Conservation (phyloP, 2,329 filamentous ascomycete genomes). For the Beauveria australis region DNA sequence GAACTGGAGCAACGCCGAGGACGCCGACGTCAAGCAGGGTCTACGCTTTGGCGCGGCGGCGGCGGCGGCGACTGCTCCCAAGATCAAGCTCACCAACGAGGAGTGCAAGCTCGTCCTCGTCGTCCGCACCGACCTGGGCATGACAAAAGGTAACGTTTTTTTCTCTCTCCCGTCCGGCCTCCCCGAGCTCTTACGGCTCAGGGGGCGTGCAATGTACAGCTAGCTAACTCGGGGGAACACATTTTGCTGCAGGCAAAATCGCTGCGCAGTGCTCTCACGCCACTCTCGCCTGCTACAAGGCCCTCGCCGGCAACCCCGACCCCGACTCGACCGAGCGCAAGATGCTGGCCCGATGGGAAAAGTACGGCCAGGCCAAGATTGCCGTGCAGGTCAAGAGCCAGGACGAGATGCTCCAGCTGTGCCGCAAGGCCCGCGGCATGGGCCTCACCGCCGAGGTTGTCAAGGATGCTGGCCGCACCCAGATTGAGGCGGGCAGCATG, state of each 20-base stretch:
- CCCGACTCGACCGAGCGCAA: slow-evolving; percentile 46
- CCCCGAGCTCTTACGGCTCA: background rate
- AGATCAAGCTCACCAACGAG: slow-evolving; percentile 43
- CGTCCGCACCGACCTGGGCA: slow-evolving; percentile 87
- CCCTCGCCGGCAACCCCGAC: slow-evolving; percentile 51
- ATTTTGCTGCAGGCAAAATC: slow-evolving; percentile 67
- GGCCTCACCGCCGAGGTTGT: slow-evolving; percentile 86
- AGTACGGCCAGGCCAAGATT: slow-evolving; percentile 81
- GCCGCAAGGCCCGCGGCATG: slow-evolving; percentile 71
- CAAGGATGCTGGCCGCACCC: slow-evolving; percentile 90
- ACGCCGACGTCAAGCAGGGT: slow-evolving; percentile 51
- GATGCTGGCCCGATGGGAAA: slow-evolving; percentile 79
- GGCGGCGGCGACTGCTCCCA: slow-evolving; percentile 22
- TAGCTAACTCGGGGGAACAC: background rate
- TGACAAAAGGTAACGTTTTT: slow-evolving; percentile 77
- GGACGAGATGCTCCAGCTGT: slow-evolving; percentile 66
- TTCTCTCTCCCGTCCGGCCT: background rate
- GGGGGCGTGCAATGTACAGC: background rate
- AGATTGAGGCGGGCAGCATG: slow-evolving; percentile 87
- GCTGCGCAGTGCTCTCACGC: slow-evolving; percentile 92
- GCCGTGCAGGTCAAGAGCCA: slow-evolving; percentile 83
- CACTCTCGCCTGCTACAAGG: slow-evolving; percentile 96
- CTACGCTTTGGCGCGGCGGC: slow-evolving; percentile 26
- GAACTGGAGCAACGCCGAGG: slow-evolving; percentile 56
- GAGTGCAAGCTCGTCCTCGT: slow-evolving; percentile 93